Evolutionary conservation across 345 rosid species (phyloP).

Genomic region (Hibiscus syriacus): DNA sequence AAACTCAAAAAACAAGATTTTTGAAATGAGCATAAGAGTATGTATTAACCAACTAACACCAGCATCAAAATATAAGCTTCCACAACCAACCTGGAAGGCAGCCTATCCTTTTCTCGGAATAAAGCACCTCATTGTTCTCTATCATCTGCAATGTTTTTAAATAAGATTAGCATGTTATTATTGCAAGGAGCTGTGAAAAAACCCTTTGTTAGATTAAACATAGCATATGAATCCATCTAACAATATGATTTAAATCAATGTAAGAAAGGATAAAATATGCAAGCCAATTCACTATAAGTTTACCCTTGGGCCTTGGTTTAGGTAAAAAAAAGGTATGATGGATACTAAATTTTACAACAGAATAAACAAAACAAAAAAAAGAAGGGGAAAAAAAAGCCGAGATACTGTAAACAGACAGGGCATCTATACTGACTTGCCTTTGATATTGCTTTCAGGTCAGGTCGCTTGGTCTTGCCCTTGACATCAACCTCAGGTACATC

Average conservation of each 20-base stretch:
- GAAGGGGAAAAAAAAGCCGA: too few species aligned
- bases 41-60: background rate
- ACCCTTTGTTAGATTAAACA: background rate
- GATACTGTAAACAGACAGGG: background rate
- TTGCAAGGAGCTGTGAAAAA: background rate
- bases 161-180: background rate
- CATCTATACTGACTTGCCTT: slow-evolving; percentile 38
- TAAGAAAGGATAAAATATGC: background rate
- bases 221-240: background rate
- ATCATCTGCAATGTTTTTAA: slow-evolving; percentile 39
- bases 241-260: background rate
- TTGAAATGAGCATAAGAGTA: background rate
- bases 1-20: background rate
- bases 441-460: slow-evolving; percentile 73
- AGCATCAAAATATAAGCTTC: slow-evolving; percentile 1
- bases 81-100: slow-evolving; percentile 58
- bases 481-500: slow-evolving; percentile 16
- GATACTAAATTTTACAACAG: background rate
- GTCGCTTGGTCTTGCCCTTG: slow-evolving; percentile 43
- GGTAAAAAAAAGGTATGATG: background rate
- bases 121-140: slow-evolving; percentile 32
- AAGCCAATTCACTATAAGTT: background rate
- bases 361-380: too few species aligned
- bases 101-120: slow-evolving; percentile 59
- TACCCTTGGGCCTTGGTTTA: background rate